Conservation (phyloP, 306 rosid species). For the Alnus rubra region DNA sequence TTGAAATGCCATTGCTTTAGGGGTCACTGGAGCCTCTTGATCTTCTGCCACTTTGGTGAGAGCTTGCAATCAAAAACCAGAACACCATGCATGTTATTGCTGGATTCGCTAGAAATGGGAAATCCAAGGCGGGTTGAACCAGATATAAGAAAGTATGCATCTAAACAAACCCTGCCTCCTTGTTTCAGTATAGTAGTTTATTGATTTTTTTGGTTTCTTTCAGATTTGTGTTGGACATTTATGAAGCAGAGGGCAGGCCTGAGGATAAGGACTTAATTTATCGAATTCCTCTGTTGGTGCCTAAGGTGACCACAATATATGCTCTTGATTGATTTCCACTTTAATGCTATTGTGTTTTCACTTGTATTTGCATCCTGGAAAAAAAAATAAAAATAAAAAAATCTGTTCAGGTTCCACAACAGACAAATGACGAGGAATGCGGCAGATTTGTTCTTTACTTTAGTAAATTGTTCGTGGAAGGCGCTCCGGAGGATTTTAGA, state of each 20-base stretch:
- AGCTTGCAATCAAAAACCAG: constrained; percentile 40
- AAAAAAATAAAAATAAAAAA: not conserved
- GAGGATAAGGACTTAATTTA: constrained; percentile 31
- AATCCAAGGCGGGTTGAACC: constrained; percentile 71
- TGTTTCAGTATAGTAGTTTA: not conserved
- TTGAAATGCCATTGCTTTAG: constrained; percentile 39
- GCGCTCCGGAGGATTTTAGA: constrained; percentile 63
- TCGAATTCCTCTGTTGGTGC: constrained; percentile 66
- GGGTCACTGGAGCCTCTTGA: constrained; percentile 82
- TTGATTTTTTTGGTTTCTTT: constrained; percentile 11
- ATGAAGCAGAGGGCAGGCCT: constrained; percentile 46
- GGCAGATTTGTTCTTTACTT: constrained; percentile 77
- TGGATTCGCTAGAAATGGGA: constrained; percentile 68
- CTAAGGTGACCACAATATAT: constrained; percentile 36
- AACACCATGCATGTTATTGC: constrained; percentile 69
- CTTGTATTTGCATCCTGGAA: not conserved
- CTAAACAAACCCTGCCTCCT: constrained; percentile 23
- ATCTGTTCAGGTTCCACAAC: constrained; percentile 72
- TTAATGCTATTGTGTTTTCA: not conserved
- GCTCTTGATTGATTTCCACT: not conserved
- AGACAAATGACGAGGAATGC: constrained; percentile 68
- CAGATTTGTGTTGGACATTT: constrained; percentile 75
- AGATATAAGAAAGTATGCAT: constrained; percentile 60
- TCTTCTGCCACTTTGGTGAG: constrained; percentile 74
- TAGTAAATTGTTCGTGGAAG: constrained; percentile 56